A percentile compares a stretch with the other conserved stretches of the same genome.
Conservation (phyloP, 805 yeast genomes). For the Metschnikowia borealis region DNA sequence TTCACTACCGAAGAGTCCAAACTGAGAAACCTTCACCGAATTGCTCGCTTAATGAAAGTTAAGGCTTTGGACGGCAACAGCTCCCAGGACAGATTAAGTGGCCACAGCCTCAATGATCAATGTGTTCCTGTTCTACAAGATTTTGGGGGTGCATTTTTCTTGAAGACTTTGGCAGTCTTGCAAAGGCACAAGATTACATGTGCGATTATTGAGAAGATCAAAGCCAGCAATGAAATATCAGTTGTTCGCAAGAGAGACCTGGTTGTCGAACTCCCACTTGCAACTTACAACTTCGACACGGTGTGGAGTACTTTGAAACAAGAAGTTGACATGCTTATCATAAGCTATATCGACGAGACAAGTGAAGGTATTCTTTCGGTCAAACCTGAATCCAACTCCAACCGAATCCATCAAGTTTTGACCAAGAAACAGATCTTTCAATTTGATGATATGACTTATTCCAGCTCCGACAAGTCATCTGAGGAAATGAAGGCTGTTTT, state of each 20-base stretch:
- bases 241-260: slow-evolving; percentile 11
- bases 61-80: slow-evolving; percentile 25
- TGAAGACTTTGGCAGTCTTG: slow-evolving; percentile 55
- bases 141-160: slow-evolving; percentile 66
- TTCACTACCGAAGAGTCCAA: slow-evolving; percentile 64
- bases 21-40: slow-evolving; percentile 43
- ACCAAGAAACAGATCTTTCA: slow-evolving; percentile 26
- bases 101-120: slow-evolving; percentile 41
- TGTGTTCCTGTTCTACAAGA: slow-evolving; percentile 59
- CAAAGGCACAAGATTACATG: slow-evolving; percentile 67
- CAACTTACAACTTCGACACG: slow-evolving; percentile 18
- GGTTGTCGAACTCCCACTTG: slow-evolving; percentile 1
- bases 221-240: slow-evolving; percentile 19
- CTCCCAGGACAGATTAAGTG: slow-evolving; percentile 22
- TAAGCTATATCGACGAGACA: slow-evolving; percentile 31
- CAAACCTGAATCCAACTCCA: slow-evolving; percentile 7
- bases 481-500: slow-evolving; percentile 35
- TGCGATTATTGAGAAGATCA: slow-evolving; percentile 46
- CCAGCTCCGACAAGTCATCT: slow-evolving; percentile 18
- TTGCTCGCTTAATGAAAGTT: slow-evolving; percentile 28
- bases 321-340: slow-evolving; percentile 31
- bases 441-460: slow-evolving; percentile 28
- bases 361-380: background rate
- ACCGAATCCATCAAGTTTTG: slow-evolving; percentile 22
- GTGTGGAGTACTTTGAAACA: slow-evolving; percentile 32